Evolutionary conservation across 108 stramenopile species (phyloP), one percentile per base, ranked within the genome.

Genomic region (Skeletonema tropicum): DNA sequence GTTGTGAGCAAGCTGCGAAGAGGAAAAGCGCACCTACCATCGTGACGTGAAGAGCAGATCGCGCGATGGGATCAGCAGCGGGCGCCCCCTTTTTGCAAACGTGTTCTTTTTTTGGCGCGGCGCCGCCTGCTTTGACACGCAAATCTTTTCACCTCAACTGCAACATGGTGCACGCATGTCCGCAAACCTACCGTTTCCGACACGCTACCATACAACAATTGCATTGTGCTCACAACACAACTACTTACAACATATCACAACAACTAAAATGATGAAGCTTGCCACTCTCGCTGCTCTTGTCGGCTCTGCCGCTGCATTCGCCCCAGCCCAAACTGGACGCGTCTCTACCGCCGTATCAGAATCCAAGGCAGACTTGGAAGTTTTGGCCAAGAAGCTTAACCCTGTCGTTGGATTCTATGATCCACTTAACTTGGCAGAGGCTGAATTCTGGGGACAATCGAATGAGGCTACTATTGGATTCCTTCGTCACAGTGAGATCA

Each of bases 351-450:
- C 83, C 25, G 66, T 88, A 8, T 77, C 77, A 21, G 88, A 86
- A 72, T 71, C 88, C 19, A 91, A 87, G 85, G 87, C 85, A 10
- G 90, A 91, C 55, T 80, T 91, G 35, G 90, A 87, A 46, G 83
- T 73, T 14, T 65, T 91, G 68, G 90, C 90, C 41, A 76, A 76
- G 35, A 85, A 91, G 75, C 38, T 75, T 83, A 91, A 94, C 84
- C 78, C 90, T 25, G 70, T 72, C 17, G 42, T 91, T 8, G 77
- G 77, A 39, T 91, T 84, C 73, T 91, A 91, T 60, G 90, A 91
- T 76, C 90, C 90, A 11, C 65, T 76, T 15, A 76, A 76, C 61
- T 46, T 76, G 8, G 83, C 86, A 1, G 86, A 80, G n/a, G 71
- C 48, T 13, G 77, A 85, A 45, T 87, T 89, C 73, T 89, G 84